These are phyloP conservation scores for Sporodiniella umbellata DNA, from an alignment of 371 early-diverging fungal genomes.

Conservation along the genomic window DNA sequence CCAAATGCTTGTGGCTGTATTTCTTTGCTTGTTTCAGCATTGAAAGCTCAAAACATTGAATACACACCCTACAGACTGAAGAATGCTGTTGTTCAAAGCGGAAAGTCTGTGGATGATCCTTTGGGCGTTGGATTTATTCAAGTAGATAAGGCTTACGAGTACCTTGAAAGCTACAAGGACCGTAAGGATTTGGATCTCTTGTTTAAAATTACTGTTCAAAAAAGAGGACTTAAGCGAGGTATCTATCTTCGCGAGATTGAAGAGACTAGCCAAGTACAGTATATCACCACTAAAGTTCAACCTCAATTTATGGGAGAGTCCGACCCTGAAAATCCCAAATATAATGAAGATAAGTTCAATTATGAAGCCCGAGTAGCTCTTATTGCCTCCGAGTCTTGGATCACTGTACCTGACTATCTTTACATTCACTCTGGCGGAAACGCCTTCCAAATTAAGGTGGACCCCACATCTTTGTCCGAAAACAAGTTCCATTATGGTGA, in stretches of 20 bases:
- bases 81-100: slow-evolving; percentile 72
- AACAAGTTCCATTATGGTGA: slow-evolving; percentile 79
- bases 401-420: slow-evolving; percentile 75
- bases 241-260: slow-evolving; percentile 82
- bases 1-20: slow-evolving; percentile 91
- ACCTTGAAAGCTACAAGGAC: slow-evolving; percentile 59
- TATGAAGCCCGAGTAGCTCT: slow-evolving; percentile 83
- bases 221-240: slow-evolving; percentile 61
- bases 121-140: slow-evolving; percentile 83
- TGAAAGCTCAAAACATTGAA: slow-evolving; percentile 61
- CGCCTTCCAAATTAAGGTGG: slow-evolving; percentile 72
- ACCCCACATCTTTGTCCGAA: slow-evolving; percentile 74
- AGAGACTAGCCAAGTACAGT: slow-evolving; percentile 67
- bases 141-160: slow-evolving; percentile 84
- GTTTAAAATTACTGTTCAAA: slow-evolving; percentile 50
- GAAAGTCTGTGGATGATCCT: slow-evolving; percentile 75
- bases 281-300: slow-evolving; percentile 55
- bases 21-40: slow-evolving; percentile 76
- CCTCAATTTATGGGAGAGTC: slow-evolving; percentile 76
- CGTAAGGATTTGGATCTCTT: slow-evolving; percentile 66
- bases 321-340: slow-evolving; percentile 58
- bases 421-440: slow-evolving; percentile 69
- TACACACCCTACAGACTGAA: slow-evolving; percentile 85
- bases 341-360: slow-evolving; percentile 64
- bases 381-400: slow-evolving; percentile 72